Evolutionary conservation across 495 filamentous ascomycete genomes (phyloP), one percentile per base, ranked within the genome.

Genomic region (Aspergillus saccharolyticus): DNA sequence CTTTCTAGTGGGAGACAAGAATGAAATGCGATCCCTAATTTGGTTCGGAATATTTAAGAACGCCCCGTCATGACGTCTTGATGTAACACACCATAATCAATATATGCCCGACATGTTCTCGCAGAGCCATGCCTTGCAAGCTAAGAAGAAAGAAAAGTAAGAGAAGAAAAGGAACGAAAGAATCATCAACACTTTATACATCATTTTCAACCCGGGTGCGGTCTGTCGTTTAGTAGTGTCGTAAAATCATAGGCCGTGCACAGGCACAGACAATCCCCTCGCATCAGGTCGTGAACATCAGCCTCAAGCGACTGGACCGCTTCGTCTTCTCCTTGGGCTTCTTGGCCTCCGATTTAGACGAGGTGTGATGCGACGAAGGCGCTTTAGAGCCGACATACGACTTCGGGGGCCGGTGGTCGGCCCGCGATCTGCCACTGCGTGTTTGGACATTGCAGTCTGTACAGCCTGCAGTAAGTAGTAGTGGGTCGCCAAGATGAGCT

Each of bases 281-380:
- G 44, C 21, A 30, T 73, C 53, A 77, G 52, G 71, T 58, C 15
- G 69, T 75, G 54, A 78, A 76, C 72, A 78, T 75, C n/a, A 77
- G 57, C 30, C 74, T 72, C 45, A 78, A 55, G 15, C 66, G 67
- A 47, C 74, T 78, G 18, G 76, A 69, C 17, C 69, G 70, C 52
- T 75, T 76, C 53, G 66, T 69, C 55, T 77, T 74, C 45, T 75
- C 71, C 52, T 68, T 74, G n/a, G 70, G 62, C 21, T 69, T 62
- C 50, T 74, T 71, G 21, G 59, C 66, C 25, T 64, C 61, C n/a
- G 66, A 28, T 42, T 67, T 61, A 30, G 61, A 65, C 1, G 65
- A 50, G 8, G 62, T 59, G 22, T 45, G 48, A 9, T 28, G 25
- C 25, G 25, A 28, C 1, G 64, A 64, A 10, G 54, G 58, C n/a